Base-by-base conservation (phyloP, 2,329 filamentous ascomycete species). In the Claviceps fusiformis region DNA sequence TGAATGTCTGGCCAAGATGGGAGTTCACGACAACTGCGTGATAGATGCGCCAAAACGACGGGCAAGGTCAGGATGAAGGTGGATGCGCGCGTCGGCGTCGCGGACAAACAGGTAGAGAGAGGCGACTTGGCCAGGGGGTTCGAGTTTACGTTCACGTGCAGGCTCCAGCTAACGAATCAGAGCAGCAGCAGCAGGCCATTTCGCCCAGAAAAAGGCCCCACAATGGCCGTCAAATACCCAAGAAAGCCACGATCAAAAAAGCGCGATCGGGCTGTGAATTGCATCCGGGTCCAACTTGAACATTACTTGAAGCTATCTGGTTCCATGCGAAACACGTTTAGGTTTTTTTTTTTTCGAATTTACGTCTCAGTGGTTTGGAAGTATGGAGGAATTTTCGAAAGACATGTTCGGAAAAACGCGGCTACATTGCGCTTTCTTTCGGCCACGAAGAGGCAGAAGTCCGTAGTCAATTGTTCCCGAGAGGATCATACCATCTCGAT, bases 61-160 rank as follows among this genome's bases (percentile, higher is more conserved):
- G 43, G 47, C 50, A 37, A 27, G 55, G 56, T 56, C 33, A 45
- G 57, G 50, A 52, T 57, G 53, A 50, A 52, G 29, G 53, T 24
- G 29, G 46, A 55, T 58, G 53, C 53, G 51, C 57, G 58, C 56
- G 56, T 59, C 56, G 54, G 46, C 51, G 50, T 60, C 57, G 56
- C 55, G 57, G 58, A 53, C 50, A 50, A 49, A 4, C 33, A 41
- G 53, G 35, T 39, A 19, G 24, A 39, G 48, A 50, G 11, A 39
- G 27, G 29, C 27, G 27, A 39, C 41, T 39, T 31, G 46, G 46
- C 35, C 33, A 19, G 39, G 37, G 46, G 35, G 45, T 31, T 33
- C 3, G 45, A 17, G n/a, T 29, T 15, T 27, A 47, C 39, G 37
- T 51, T 57, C 56, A 57, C 56, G 56, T 57, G 56, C 44, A 53